Evolutionary conservation across 768 basidiomycete genomes (phyloP), one percentile per base, ranked within the genome.

Genomic region (Lepiota venenata): DNA sequence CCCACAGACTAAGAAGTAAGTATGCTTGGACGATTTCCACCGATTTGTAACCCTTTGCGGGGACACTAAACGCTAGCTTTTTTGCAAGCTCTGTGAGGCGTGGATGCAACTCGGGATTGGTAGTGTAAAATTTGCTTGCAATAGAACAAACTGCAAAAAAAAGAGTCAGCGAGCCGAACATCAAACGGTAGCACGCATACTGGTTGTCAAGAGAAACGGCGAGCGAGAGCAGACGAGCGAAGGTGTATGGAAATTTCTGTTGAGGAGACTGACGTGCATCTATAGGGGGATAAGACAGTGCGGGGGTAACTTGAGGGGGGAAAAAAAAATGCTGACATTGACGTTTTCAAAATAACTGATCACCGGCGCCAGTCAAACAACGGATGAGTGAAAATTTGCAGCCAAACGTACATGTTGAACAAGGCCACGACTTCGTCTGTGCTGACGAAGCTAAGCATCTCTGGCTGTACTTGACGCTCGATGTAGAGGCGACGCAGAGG

Each of bases 21-120:
- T 97, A 99, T 0, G 93, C 96, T 65, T 99, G 95, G 3, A 95
- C 91, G 56, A 96, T 93, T 71, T 94, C 93, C 41, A 93, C 82
- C n/a, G 87, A 89, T 69, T 96, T 96, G 75, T 91, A 93, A 0
- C 92, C 92, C 58, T 79, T 78, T 14, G 88, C 90, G 16, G 91
- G 90, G 12, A 93, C 89, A 56, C 76, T 83, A 69, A 95, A 98
- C 0, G 95, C 90, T 16, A 98, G 82, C 61, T 90, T 87, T 64
- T 91, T 90, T 2, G 90, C 88, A 32, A 94, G 79, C 52, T 92
- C 91, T 1, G 87, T 80, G 43, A 98, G 76, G 50, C 81, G 82
- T 2, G 82, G 72, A 60, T 96, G 90, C 12, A 98, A 79, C 25
- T 95, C 94, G 12, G 89, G 84, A 29, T 90, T 87, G 35, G 78